phyloP scores from a whole-genome alignment of 345 rosid genomes.

The Gossypioides kirkii region DNA sequence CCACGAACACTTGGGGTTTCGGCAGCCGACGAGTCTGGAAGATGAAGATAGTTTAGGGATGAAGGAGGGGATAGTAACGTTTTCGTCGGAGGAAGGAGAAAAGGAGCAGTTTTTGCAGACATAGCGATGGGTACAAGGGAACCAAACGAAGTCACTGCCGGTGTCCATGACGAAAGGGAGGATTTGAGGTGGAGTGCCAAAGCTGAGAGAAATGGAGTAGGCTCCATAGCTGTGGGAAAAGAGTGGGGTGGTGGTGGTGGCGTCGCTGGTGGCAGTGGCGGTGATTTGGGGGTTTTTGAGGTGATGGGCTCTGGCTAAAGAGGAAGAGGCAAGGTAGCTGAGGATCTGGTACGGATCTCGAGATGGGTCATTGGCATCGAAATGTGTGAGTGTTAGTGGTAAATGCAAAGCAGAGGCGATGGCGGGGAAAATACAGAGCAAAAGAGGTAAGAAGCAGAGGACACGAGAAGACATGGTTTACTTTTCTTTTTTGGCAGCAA shows the following conservation, averaged over 20 bases:
- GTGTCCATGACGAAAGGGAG: conserved; percentile 61
- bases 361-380: conserved; percentile 8
- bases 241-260: conserved; percentile 27
- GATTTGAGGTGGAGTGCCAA: conserved; percentile 76
- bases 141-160: conserved; percentile 41
- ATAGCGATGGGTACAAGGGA: conserved; percentile 37
- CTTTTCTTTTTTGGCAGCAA: neutral
- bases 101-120: conserved; percentile 32
- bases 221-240: conserved; percentile 67
- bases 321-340: conserved; percentile 24
- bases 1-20: conserved; percentile 42
- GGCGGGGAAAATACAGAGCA: conserved; percentile 18
- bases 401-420: conserved; percentile 12
- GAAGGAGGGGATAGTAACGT: conserved; percentile 19
- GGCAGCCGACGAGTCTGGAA: conserved; percentile 31
- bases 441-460: conserved; percentile 13
- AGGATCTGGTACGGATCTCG: conserved; percentile 27
- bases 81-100: neutral
- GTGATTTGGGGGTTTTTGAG: conserved; percentile 26
- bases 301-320: conserved; percentile 34
- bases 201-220: conserved; percentile 70
- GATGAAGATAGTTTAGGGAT: conserved; percentile 33
- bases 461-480: neutral
- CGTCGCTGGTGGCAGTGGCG: neutral
- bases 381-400: conserved; percentile 20